Conservation (phyloP, 306 rosid genomes). For the Acmispon strigosus region DNA sequence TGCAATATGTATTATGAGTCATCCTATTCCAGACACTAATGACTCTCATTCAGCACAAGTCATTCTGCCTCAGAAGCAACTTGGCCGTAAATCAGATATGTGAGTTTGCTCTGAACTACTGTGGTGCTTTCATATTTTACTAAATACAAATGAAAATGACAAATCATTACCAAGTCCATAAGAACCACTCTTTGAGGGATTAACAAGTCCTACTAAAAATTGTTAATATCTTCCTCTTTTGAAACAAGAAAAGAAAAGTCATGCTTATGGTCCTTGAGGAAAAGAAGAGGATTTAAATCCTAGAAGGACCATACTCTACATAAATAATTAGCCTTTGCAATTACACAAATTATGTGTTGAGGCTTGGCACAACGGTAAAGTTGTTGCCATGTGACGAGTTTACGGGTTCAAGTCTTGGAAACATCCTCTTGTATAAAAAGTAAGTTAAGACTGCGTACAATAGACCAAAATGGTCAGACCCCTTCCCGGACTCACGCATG, state of each 20-base stretch:
- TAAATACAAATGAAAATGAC: neutral
- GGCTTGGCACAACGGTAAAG: no score
- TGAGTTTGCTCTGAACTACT: constrained; percentile 20
- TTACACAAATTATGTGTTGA: neutral
- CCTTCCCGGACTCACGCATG: no score
- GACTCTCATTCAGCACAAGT: constrained; percentile 90
- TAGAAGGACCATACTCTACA: no score
- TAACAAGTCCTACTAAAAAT: neutral
- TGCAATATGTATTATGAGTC: constrained; percentile 81
- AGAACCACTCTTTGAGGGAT: neutral
- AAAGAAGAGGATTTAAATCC: neutral
- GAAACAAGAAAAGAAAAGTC: neutral
- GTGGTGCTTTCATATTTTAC: neutral
- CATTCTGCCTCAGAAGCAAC: constrained; percentile 84
- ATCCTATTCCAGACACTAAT: constrained; percentile 77
- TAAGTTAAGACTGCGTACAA: no score
- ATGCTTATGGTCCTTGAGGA: no score
- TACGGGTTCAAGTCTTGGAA: no score
- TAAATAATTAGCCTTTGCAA: neutral
- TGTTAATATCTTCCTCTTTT: neutral
- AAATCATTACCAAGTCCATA: neutral
- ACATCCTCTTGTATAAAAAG: no score
- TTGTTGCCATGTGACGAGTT: no score
- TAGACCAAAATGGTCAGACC: no score
- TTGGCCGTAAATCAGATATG: constrained; percentile 78